Evolutionary conservation across 2,329 filamentous ascomycete species (phyloP).

Genomic region (Tolypocladium capitatum): DNA sequence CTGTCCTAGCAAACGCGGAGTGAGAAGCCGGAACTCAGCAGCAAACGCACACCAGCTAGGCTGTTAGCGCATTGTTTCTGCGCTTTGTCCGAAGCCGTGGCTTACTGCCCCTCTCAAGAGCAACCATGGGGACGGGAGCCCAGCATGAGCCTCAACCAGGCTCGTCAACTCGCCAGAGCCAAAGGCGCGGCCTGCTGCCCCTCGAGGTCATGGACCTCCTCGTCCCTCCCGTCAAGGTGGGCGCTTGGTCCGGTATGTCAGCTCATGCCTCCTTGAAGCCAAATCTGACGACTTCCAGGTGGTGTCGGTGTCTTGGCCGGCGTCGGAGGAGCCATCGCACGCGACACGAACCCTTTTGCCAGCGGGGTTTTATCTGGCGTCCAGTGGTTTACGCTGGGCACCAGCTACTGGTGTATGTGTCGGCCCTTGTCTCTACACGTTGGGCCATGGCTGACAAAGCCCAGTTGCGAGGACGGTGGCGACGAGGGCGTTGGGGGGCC

Average conservation of each 20-base stretch:
- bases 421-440: background rate
- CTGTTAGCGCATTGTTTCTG: background rate
- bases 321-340: constrained; percentile 57
- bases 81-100: no score
- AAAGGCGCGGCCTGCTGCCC: constrained; percentile 24
- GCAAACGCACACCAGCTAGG: background rate
- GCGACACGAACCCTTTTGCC: constrained; percentile 51
- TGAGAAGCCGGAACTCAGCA: background rate
- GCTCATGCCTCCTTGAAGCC: background rate
- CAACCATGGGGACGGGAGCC: constrained; percentile 6
- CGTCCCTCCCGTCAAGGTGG: constrained; percentile 42
- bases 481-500: constrained; percentile 33
- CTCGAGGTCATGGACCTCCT: constrained; percentile 32
- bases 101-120: background rate
- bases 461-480: constrained; percentile 35
- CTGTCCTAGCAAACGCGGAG: background rate
- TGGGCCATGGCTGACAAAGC: constrained; percentile 4
- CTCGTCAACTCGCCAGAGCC: constrained; percentile 8
- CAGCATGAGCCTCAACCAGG: constrained; percentile 7
- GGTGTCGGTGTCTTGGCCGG: constrained; percentile 49
- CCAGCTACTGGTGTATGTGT: constrained; percentile 58
- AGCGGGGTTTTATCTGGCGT: constrained; percentile 61
- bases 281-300: constrained; percentile 27
- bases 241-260: constrained; percentile 40
- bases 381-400: constrained; percentile 71